phyloP scores from a whole-genome alignment of 148 eudicot species.

The Cornus controversa region DNA sequence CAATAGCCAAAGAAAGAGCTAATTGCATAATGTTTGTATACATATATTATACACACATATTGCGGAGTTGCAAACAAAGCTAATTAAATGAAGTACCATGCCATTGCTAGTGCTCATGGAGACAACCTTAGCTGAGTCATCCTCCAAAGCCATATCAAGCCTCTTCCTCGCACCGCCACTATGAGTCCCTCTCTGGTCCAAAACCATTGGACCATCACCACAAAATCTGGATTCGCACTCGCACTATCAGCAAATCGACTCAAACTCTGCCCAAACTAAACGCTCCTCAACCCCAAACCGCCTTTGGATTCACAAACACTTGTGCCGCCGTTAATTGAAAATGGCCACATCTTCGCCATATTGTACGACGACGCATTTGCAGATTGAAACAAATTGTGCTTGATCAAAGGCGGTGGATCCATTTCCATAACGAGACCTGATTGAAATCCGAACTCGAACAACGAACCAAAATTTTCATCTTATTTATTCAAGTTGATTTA shows the following conservation, averaged over 20 bases:
- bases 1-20: not conserved
- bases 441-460: not conserved
- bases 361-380: constrained; percentile 33
- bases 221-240: constrained; percentile 1
- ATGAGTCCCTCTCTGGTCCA: constrained; percentile 12
- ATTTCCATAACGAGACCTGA: constrained; percentile 6
- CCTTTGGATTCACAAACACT: not conserved
- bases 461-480: constrained; percentile 1
- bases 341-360: constrained; percentile 77
- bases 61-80: not conserved
- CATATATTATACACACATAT: not conserved
- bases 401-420: constrained; percentile 58
- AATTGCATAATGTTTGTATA: not conserved
- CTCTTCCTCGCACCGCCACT: constrained; percentile 11
- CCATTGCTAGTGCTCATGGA: constrained; percentile 14
- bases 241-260: constrained; percentile 9
- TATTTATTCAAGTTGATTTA: not conserved
- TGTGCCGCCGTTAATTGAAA: constrained; percentile 24
- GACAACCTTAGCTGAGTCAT: constrained; percentile 2
- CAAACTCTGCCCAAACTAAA: constrained; percentile 16
- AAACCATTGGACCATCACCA: constrained; percentile 3
- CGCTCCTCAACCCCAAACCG: constrained; percentile 14
- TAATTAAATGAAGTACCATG: constrained; percentile 2
- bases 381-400: constrained; percentile 22
- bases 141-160: constrained; percentile 1